Percentiles rank a stretch among this genome's conserved stretches.
These are phyloP conservation scores for Phytomonas sp. DNA, from an alignment of 208 protist species.

Conservation along the genomic window DNA sequence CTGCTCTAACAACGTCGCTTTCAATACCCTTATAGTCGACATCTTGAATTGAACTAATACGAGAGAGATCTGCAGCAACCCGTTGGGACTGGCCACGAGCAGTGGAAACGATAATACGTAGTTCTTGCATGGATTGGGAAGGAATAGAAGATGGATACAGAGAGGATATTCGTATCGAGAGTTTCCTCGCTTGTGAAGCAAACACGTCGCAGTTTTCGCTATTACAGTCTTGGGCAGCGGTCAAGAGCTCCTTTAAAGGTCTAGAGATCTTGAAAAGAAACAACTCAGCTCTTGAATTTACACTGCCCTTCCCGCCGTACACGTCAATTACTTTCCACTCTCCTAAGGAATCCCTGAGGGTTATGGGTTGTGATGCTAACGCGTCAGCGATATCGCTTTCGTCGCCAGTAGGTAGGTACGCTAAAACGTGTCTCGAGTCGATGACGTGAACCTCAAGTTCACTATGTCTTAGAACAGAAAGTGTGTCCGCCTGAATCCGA, in stretches of 20 bases:
- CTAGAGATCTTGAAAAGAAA: neutral
- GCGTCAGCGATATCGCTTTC: neutral
- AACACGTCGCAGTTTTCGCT: neutral
- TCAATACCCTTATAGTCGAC: neutral
- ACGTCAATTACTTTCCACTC: constrained; percentile 5
- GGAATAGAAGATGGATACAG: neutral
- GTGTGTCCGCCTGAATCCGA: neutral
- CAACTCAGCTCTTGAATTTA: neutral
- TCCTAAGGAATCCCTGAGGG: neutral
- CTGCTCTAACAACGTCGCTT: neutral
- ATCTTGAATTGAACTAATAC: neutral
- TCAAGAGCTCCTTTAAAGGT: neutral
- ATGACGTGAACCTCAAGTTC: constrained; percentile 35
- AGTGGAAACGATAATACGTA: neutral
- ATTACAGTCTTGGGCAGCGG: neutral
- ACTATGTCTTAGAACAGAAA: neutral
- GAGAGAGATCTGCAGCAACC: neutral
- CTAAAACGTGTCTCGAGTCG: constrained; percentile 40
- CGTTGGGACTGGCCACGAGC: neutral
- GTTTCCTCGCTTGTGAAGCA: neutral
- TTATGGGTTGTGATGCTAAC: neutral
- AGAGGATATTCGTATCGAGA: neutral
- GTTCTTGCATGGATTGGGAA: neutral
- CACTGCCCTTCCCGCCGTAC: neutral
- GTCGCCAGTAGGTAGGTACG: constrained; percentile 26